phyloP scores from a whole-genome alignment of 306 rosid genomes.

The Fragaria ananassa region DNA sequence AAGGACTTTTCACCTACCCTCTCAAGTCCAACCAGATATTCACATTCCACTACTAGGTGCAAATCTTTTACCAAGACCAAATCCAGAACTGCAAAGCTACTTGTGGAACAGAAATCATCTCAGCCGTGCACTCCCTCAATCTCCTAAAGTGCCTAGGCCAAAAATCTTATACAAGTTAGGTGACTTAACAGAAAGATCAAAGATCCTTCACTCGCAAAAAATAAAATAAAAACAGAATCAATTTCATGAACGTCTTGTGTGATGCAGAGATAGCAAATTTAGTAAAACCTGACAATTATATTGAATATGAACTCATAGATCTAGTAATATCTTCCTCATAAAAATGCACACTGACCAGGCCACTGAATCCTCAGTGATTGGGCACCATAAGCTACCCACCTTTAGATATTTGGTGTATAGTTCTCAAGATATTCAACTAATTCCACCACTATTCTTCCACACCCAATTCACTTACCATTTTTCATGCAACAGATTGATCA shows the following conservation, averaged over 20 bases:
- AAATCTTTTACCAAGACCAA: neutral
- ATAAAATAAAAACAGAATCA: neutral
- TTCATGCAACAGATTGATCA: neutral
- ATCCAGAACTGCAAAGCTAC: neutral
- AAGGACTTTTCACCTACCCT: neutral
- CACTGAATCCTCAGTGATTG: neutral
- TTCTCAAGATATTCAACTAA: neutral
- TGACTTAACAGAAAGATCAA: neutral
- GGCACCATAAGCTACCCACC: neutral
- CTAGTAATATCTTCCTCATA: neutral
- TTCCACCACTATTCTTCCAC: neutral
- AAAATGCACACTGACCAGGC: neutral
- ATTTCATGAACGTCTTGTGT: neutral
- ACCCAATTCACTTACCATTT: neutral
- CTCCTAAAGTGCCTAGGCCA: neutral
- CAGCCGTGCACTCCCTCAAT: neutral
- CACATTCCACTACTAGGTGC: neutral
- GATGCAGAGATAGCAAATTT: neutral
- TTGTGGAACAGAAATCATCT: neutral
- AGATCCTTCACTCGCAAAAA: neutral
- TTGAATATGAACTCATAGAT: neutral
- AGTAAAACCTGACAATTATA: neutral
- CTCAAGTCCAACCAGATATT: neutral
- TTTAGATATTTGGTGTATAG: neutral
- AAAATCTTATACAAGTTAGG: neutral